These are phyloP conservation scores for Triticum turgidum DNA, from an alignment of 176 grass and related monocot genomes.

Conservation along the genomic window DNA sequence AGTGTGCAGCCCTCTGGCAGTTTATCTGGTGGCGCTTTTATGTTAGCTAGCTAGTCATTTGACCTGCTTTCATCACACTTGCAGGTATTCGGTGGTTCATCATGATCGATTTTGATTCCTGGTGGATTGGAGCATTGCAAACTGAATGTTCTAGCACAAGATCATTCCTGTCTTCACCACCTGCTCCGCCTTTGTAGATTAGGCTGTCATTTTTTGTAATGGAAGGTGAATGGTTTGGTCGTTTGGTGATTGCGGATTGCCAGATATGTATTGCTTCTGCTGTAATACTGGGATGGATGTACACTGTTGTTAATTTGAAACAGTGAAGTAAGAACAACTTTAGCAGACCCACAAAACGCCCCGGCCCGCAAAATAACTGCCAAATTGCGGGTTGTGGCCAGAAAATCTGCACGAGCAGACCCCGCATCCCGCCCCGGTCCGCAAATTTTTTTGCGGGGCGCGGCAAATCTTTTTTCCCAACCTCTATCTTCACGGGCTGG, in stretches of 20 bases:
- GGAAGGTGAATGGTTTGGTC: background rate
- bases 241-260: background rate
- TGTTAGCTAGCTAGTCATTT: background rate
- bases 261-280: background rate
- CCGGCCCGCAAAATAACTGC: too few relatives aligned
- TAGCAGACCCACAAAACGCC: too few relatives aligned
- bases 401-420: too few relatives aligned
- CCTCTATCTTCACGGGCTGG: too few relatives aligned
- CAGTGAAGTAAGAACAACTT: background rate
- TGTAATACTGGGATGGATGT: background rate
- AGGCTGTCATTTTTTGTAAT: background rate
- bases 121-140: background rate
- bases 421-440: too few relatives aligned
- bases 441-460: too few relatives aligned
- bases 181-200: background rate
- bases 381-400: too few relatives aligned
- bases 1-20: conserved; percentile 14
- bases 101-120: conserved; percentile 3
- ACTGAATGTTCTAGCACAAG: background rate
- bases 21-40: background rate
- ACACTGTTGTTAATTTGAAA: background rate
- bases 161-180: background rate
- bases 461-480: too few relatives aligned
- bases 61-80: background rate
- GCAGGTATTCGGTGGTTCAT: conserved; percentile 61